Base-by-base conservation (phyloP, 2,329 filamentous ascomycete species). In the Lachnellula suecica region DNA sequence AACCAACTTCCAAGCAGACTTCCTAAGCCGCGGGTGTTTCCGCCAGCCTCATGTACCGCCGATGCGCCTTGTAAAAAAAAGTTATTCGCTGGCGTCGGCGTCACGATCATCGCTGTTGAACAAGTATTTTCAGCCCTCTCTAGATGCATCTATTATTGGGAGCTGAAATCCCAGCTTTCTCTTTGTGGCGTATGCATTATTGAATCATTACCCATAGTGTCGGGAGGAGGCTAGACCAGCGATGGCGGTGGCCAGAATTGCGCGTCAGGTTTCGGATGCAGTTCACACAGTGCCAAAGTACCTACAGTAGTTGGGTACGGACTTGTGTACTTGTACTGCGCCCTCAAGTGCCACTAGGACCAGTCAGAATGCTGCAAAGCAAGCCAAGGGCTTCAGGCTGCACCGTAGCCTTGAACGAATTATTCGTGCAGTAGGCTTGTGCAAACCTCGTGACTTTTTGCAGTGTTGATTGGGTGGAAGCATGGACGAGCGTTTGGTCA, bases 111-210 rank as follows among this genome's bases (percentile, higher is more conserved):
- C 13, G n/a, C n/a, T n/a, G n/a, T n/a, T n/a, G n/a, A n/a, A n/a
- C 27, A 31, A 31, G 13, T 31, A 31, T 31, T 8, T 31, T 7
- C 27, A 13, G 13, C 13, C 8, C 13, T 7, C 15, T 22, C 44
- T 11, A 11, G 27, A 23, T 13, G 34, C 10, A 4, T 46, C 17
- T 34, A 13, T 22, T 19, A 8, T 20, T 46, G n/a, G 13, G 22
- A 47, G 51, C 46, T 45, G 51, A 47, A 41, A 17, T 23, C 50
- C 19, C 42, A 49, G 40, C 51, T 41, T 22, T 41, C 41, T 43
- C 25, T 17, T 24, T 20, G 41, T 53, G 47, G 51, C 51, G 51
- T 35, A 17, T 47, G 37, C 34, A 37, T 34, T 46, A 42, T 49
- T 34, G 13, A 38, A 25, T 23, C 7, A 48, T 45, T 49, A 34